These are phyloP conservation scores for Wallacemonas sp. DNA, from an alignment of 208 protist species.

Conservation along the genomic window DNA sequence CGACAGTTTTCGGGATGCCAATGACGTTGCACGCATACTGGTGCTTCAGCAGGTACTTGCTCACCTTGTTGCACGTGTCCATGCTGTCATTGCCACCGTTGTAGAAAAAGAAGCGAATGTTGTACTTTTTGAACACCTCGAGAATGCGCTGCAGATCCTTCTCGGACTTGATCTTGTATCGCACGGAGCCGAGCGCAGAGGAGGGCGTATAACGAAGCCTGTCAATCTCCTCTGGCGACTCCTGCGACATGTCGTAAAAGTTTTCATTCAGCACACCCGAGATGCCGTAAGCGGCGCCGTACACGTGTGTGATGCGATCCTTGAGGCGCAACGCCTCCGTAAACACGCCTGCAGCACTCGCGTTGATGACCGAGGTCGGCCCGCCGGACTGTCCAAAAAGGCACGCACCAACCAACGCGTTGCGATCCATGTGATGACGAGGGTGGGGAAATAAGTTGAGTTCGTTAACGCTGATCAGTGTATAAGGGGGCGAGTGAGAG, in stretches of 20 bases:
- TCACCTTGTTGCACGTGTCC: slow-evolving; percentile 28
- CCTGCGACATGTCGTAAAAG: slow-evolving; percentile 15
- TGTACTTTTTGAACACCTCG: slow-evolving; percentile 28
- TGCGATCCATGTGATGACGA: background rate
- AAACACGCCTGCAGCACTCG: slow-evolving; percentile 14
- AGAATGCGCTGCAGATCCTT: slow-evolving; percentile 29
- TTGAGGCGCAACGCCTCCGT: slow-evolving; percentile 7
- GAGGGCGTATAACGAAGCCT: slow-evolving; percentile 6
- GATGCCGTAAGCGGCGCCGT: slow-evolving; percentile 13
- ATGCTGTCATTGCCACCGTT: slow-evolving; percentile 76
- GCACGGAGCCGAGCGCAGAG: slow-evolving; percentile 13
- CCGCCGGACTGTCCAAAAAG: slow-evolving; percentile 14
- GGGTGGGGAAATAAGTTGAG: too few relatives aligned
- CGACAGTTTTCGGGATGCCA: slow-evolving; percentile 76
- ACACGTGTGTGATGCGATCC: slow-evolving; percentile 1
- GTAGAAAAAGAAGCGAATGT: slow-evolving; percentile 45
- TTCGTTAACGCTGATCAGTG: too few relatives aligned
- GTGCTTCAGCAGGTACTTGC: slow-evolving; percentile 22
- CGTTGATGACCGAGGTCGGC: slow-evolving; percentile 17
- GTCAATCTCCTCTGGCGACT: slow-evolving; percentile 7
- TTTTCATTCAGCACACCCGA: slow-evolving; percentile 2
- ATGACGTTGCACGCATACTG: slow-evolving; percentile 36
- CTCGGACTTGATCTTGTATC: slow-evolving; percentile 12
- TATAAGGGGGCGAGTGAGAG: too few relatives aligned
- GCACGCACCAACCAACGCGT: slow-evolving; percentile 4